Percentiles rank a stretch among this genome's conserved stretches.
These are phyloP conservation scores for Botrytis sinoallii DNA, from an alignment of 2,329 filamentous ascomycete genomes.

Conservation along the genomic window DNA sequence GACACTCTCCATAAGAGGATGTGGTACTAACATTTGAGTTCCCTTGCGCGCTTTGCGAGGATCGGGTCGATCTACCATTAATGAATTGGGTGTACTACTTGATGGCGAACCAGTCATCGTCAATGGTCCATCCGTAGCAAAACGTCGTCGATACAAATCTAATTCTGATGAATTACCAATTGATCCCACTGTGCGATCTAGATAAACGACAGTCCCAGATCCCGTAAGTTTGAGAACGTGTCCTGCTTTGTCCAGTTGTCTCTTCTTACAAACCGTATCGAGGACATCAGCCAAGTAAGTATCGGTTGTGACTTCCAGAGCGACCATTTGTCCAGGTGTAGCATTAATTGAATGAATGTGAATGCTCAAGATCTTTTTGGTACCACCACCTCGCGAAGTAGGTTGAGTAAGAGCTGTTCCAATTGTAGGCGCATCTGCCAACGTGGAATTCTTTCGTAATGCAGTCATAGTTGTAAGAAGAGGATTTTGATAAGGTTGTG, in stretches of 20 bases:
- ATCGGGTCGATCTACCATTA: conserved; percentile 43
- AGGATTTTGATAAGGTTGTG: conserved; percentile 49
- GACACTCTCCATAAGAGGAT: conserved; percentile 63
- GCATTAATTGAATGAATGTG: conserved; percentile 69
- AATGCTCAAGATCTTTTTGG: conserved; percentile 68
- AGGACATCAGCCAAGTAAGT: conserved; percentile 81
- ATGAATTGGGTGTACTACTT: conserved; percentile 63
- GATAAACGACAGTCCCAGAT: conserved; percentile 69
- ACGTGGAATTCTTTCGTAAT: conserved; percentile 51
- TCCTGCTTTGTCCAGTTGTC: conserved; percentile 73
- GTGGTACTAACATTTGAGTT: conserved; percentile 53
- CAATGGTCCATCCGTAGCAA: conserved; percentile 69
- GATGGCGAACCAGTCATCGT: conserved; percentile 67
- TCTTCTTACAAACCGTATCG: conserved; percentile 72
- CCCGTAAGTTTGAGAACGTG: conserved; percentile 76
- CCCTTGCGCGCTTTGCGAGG: conserved; percentile 50
- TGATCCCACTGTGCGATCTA: conserved; percentile 75
- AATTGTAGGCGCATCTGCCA: conserved; percentile 56
- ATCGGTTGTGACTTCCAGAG: conserved; percentile 73
- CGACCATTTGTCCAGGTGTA: conserved; percentile 69
- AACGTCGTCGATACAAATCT: conserved; percentile 71
- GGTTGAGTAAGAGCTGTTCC: conserved; percentile 33
- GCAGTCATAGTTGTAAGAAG: conserved; percentile 55
- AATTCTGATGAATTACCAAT: conserved; percentile 73
- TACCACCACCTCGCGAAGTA: conserved; percentile 46